Conservation (phyloP, 106 monocot genomes). For the Dioscorea alata region DNA sequence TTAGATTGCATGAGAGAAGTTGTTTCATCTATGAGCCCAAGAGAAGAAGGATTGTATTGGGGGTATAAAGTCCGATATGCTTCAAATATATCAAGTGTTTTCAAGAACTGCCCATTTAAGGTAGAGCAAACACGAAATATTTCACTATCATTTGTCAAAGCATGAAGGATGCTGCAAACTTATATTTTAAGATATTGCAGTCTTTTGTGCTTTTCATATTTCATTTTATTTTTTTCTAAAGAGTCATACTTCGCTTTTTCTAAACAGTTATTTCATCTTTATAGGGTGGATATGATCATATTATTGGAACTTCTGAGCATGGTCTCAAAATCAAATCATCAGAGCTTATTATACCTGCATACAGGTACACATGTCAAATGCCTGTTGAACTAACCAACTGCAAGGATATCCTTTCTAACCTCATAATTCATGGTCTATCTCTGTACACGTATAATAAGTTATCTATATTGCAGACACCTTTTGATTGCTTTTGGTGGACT, state of each 20-base stretch:
- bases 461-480: conserved; percentile 53
- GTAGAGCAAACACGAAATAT: conserved; percentile 17
- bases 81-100: conserved; percentile 56
- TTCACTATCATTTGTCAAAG: neutral
- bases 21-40: conserved; percentile 49
- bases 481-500: conserved; percentile 94
- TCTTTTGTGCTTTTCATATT: neutral
- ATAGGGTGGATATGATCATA: conserved; percentile 83
- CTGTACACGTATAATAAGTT: too few species aligned
- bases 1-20: conserved; percentile 53
- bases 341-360: conserved; percentile 65
- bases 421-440: too few species aligned
- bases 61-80: conserved; percentile 93
- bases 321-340: conserved; percentile 68
- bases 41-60: conserved; percentile 81
- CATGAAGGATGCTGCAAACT: neutral
- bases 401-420: too few species aligned
- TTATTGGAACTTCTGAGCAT: conserved; percentile 98
- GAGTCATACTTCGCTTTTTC: too few species aligned
- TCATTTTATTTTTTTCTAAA: neutral
- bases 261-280: neutral
- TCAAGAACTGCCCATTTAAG: conserved; percentile 54
- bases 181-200: neutral
- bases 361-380: conserved; percentile 24
- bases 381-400: too few species aligned